Base-by-base conservation (phyloP, 331 rosid genomes). In the Erythrophleum ivorense region DNA sequence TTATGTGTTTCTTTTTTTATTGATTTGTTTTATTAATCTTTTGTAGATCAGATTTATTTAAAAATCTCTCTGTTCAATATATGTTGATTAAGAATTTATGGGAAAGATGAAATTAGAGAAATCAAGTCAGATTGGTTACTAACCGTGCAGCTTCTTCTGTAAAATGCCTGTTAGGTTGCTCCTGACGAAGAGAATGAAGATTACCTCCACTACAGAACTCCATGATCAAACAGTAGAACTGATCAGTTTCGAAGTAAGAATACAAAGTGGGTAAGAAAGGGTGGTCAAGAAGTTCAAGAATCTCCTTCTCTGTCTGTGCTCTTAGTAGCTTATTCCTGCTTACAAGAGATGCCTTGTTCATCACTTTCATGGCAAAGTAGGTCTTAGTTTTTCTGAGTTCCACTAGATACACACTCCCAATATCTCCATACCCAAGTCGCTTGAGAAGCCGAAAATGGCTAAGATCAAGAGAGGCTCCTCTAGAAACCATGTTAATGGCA, bases 121-220 rank as follows among this genome's bases (percentile, higher is more conserved):
- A 83, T 62, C 18, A 73, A 65, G 48, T 71, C 24, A 13, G 48
- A 50, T 67, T 45, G 48, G 81, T 74, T 57, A 76, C 90, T 70
- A 48, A 91, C 97, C 97, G 84, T 84, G 98, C 91, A 72, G 98
- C 98, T 80, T 94, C 98, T 88, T 94, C 98, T 46, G 93, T 75
- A 80, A 94, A 94, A 80, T 85, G 80, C 84, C 91, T 89, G 86
- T 89, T 85, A 16, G 98, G 95, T 49, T 94, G 97, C 87, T 93
- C 91, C 82, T 93, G 98, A 13, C 98, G 63, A 77, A 93, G 97
- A 49, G 98, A 86, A 84, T 93, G 98, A 80, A 91, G 94, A 86
- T 94, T 93, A 55, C 98, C 98, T 34, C 98, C 97, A 78, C 90
- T 91, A 76, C 98, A 94, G 79, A 88, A 94, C 87, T 94, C 98